These are phyloP conservation scores for Thermothielavioides terrestris DNA, from an alignment of 495 filamentous ascomycete genomes.

Conservation along the genomic window DNA sequence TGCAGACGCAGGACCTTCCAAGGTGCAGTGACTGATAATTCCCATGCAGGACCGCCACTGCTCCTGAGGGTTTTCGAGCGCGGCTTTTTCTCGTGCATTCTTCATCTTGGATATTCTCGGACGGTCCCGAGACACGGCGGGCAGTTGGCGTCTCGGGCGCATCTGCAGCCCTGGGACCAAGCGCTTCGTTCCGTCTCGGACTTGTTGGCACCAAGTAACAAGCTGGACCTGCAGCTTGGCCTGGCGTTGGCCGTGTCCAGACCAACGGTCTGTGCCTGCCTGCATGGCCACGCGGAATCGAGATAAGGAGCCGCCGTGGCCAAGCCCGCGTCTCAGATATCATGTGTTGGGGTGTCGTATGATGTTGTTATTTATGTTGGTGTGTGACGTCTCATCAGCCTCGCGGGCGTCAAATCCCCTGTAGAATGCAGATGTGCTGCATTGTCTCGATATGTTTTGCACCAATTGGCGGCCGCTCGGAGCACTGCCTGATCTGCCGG, in stretches of 20 bases:
- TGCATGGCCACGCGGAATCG: too few species aligned
- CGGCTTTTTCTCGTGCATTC: neutral
- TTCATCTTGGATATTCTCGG: constrained; percentile 1
- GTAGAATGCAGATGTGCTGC: neutral
- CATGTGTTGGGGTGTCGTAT: too few species aligned
- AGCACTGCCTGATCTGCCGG: constrained; percentile 13
- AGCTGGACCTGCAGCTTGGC: too few species aligned
- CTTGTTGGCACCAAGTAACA: too few species aligned
- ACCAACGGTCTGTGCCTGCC: too few species aligned
- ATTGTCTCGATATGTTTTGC: constrained; percentile 17
- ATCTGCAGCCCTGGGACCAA: too few species aligned
- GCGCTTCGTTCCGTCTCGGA: neutral
- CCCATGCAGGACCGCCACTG: neutral
- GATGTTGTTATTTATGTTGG: too few species aligned
- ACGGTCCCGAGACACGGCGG: neutral
- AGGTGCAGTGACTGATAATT: too few species aligned
- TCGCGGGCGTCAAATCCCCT: neutral
- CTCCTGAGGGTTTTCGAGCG: neutral
- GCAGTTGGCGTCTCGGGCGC: too few species aligned
- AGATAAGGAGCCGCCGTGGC: too few species aligned
- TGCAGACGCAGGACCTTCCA: neutral
- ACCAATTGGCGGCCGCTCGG: constrained; percentile 20
- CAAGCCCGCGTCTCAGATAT: too few species aligned
- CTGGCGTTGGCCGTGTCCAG: too few species aligned
- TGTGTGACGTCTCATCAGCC: neutral